Evolutionary conservation across 495 filamentous ascomycete genomes (phyloP), one percentile per base, ranked within the genome.

Genomic region (Penicillium mononematosum): DNA sequence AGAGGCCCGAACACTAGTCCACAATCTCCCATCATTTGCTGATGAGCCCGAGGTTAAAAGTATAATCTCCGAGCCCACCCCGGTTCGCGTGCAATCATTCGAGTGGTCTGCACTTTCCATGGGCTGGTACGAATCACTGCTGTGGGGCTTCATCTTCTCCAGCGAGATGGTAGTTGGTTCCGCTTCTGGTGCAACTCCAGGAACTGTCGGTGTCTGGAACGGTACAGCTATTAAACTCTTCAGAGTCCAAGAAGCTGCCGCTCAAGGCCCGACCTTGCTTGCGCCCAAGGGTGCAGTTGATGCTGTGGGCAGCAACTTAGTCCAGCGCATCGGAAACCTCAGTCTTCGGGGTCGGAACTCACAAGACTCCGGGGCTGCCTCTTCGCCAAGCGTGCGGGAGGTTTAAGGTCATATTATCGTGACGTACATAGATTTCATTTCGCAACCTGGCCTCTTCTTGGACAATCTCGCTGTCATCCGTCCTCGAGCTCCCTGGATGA

Each of bases 111-210:
- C 91, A 0, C 78, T 96, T 11, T 88, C 90, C 0, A 81, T 98
- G 38, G 94, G 95, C 46, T 98, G 94, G 94, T 98, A 98, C 64
- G 91, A 97, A 68, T 91, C 88, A 0, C 72, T 98, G 19, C 82
- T 98, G 7, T 98, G 94, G 94, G 85, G 90, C n/a, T 92, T 96
- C 72, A 85, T 96, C 60, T 98, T 97, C 73, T 82, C 86, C 29
- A 85, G 84, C 59, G 94, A 98, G 72, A 90, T 96, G 84, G 83
- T 91, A 45, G 87, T 96, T 4, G 81, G 87, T 1, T 74, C 77
- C n/a, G 71, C 75, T n/a, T 69, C 71, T 22, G 70, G 73, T 41
- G 75, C 73, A 7, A 79, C 76, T 0, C 74, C 75, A 11, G 94
- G 94, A 31, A 92, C 89, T 1, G 87, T 91, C n/a, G 93, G 94